Conservation (phyloP, 148 eudicot species). For the Tetragonia tetragonoides region DNA sequence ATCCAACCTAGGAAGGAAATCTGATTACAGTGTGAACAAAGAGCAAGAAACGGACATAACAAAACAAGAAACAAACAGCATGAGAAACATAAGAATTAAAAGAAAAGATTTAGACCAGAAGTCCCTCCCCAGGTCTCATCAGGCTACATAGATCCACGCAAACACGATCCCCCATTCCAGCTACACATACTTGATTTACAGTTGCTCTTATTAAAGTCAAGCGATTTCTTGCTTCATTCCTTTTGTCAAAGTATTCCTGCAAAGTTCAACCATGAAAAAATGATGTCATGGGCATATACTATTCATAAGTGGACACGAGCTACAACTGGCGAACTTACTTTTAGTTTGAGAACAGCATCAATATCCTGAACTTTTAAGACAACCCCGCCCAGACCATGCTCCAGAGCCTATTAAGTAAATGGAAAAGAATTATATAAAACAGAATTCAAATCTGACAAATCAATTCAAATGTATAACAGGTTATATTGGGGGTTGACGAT, state of each 20-base stretch:
- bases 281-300: not conserved
- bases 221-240: constrained; percentile 50
- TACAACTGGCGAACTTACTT: constrained; percentile 43
- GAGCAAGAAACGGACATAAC: not conserved
- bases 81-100: not conserved
- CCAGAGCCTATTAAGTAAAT: constrained; percentile 59
- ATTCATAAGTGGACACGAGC: constrained; percentile 17
- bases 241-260: constrained; percentile 86
- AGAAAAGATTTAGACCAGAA: constrained; percentile 49
- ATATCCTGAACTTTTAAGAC: constrained; percentile 73
- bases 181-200: constrained; percentile 55
- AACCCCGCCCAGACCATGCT: constrained; percentile 84
- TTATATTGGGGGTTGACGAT: not conserved
- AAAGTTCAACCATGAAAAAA: constrained; percentile 31
- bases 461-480: not conserved
- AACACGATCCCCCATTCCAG: constrained; percentile 96
- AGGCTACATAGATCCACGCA: constrained; percentile 96
- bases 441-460: not conserved
- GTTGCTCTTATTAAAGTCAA: constrained; percentile 59
- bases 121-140: constrained; percentile 95
- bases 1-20: constrained; percentile 59
- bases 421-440: constrained; percentile 16
- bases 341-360: constrained; percentile 62
- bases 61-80: not conserved
- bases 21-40: not conserved